Evolutionary conservation across 2,329 filamentous ascomycete species (phyloP).

Genomic region (Acrodontium crateriforme): DNA sequence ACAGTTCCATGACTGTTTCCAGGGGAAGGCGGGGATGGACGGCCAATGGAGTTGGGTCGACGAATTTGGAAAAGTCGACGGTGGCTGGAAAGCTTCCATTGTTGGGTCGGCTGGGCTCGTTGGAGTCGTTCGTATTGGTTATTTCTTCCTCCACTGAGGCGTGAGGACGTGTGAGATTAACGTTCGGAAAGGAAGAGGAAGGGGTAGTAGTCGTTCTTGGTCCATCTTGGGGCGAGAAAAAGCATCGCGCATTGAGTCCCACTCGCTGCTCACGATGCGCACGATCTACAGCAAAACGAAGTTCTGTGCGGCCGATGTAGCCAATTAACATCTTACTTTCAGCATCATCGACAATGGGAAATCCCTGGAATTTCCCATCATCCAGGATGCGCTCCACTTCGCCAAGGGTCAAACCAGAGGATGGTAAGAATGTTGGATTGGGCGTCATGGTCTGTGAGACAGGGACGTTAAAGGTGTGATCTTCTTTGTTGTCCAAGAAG

Average conservation of each 20-base stretch:
- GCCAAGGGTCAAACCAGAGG: conserved; percentile 59
- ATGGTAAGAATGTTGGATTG: conserved; percentile 59
- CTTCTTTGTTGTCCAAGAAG: conserved; percentile 93
- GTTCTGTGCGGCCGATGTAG: conserved; percentile 84
- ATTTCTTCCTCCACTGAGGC: no score
- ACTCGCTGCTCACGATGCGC: conserved; percentile 55
- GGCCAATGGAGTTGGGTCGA: conserved; percentile 78
- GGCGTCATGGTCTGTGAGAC: conserved; percentile 74
- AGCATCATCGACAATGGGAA: conserved; percentile 72
- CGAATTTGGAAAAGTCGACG: conserved; percentile 74
- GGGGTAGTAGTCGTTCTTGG: conserved; percentile 18
- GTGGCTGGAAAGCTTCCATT: no score
- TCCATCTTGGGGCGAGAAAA: conserved; percentile 42
- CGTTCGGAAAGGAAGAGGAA: conserved; percentile 20
- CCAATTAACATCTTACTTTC: conserved; percentile 62
- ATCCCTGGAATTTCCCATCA: conserved; percentile 78
- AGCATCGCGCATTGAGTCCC: conserved; percentile 56
- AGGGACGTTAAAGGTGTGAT: conserved; percentile 89
- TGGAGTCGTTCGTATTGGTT: no score
- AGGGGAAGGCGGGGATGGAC: conserved; percentile 83
- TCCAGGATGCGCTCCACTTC: conserved; percentile 62
- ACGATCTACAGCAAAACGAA: conserved; percentile 79
- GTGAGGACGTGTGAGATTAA: conserved; percentile 42
- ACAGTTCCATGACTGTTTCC: conserved; percentile 96
- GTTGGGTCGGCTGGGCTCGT: no score